A percentile compares a stretch with the other conserved stretches of the same genome.
These are phyloP conservation scores for Trametes sanguinea DNA, from an alignment of 768 basidiomycete species.

Conservation along the genomic window DNA sequence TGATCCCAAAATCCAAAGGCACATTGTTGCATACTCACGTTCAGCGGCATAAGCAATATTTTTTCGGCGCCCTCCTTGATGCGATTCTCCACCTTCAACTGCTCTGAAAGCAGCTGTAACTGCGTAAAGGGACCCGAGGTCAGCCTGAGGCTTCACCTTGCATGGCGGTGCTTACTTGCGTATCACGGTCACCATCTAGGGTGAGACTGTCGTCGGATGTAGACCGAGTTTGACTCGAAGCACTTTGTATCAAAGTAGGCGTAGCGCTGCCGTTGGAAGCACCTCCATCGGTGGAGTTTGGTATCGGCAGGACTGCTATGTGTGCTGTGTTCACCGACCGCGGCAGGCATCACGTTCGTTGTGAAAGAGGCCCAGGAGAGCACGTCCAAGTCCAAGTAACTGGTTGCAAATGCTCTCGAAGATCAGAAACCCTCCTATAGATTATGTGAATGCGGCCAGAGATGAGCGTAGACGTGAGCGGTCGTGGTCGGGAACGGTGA, in stretches of 20 bases:
- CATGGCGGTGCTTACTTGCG: slow-evolving; percentile 6
- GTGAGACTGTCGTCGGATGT: neutral
- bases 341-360: slow-evolving; percentile 4
- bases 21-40: slow-evolving; percentile 38
- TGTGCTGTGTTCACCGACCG: slow-evolving; percentile 4
- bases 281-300: slow-evolving; percentile 7
- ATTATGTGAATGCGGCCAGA: too few species aligned
- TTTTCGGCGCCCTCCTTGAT: slow-evolving; percentile 94
- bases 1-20: neutral
- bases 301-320: slow-evolving; percentile 11
- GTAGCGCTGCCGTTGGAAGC: slow-evolving; percentile 9
- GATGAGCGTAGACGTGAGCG: too few species aligned
- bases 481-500: too few species aligned
- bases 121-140: neutral
- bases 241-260: slow-evolving; percentile 7
- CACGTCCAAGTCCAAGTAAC: too few species aligned
- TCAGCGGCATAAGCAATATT: slow-evolving; percentile 67
- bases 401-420: too few species aligned
- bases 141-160: neutral
- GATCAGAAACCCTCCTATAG: too few species aligned
- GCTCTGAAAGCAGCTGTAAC: slow-evolving; percentile 68
- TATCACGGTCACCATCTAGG: slow-evolving; percentile 3
- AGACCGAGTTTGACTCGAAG: neutral
- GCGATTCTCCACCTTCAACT: slow-evolving; percentile 73
- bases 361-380: neutral